Evolutionary conservation across 768 basidiomycete genomes (phyloP), one percentile per base, ranked within the genome.

Genomic region (Hydnum rufescens): DNA sequence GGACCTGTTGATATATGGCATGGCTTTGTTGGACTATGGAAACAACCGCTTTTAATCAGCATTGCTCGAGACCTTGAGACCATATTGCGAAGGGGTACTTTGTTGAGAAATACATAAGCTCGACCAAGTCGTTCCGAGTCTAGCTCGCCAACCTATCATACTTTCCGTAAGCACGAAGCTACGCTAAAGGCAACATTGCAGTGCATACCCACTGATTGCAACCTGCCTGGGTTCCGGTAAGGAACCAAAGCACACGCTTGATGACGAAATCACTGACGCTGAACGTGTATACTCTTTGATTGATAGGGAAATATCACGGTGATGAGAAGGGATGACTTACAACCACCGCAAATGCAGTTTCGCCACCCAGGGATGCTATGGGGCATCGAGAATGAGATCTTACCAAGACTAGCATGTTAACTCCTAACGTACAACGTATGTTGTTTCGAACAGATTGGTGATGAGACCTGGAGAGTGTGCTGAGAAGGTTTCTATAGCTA

Each of bases 101-200:
- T 77, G 64, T 76, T 77, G 51, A 78, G 62, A 60, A 79, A 79
- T 26, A 76, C 75, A 61, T 77, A 79, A 18, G 77, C 76, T 44
- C 77, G 63, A 1, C 77, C 77, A 26, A 76, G 66, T 30, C 74
- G 64, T 25, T 72, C 71, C 0, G 68, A 65, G 18, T 72, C 72
- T 1, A 76, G 65, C 58, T 76, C 74, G 1, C 75, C 76, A 18
- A 72, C 68, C 71, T 72, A 32, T 4, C 18, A 32, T n/a, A 43
- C 23, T 53, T 32, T 52, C 51, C n/a, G n/a, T n/a, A n/a, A n/a
- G n/a, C n/a, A n/a, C n/a, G n/a, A n/a, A n/a, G n/a, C n/a, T n/a
- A 4, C 4, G n/a, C n/a, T n/a, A n/a, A n/a, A n/a, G n/a, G n/a
- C n/a, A n/a, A n/a, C n/a, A n/a, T n/a, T n/a, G 13, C 22, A 43